These are phyloP conservation scores for Cucumis cinereus DNA, from an alignment of 306 rosid species.

Conservation along the genomic window DNA sequence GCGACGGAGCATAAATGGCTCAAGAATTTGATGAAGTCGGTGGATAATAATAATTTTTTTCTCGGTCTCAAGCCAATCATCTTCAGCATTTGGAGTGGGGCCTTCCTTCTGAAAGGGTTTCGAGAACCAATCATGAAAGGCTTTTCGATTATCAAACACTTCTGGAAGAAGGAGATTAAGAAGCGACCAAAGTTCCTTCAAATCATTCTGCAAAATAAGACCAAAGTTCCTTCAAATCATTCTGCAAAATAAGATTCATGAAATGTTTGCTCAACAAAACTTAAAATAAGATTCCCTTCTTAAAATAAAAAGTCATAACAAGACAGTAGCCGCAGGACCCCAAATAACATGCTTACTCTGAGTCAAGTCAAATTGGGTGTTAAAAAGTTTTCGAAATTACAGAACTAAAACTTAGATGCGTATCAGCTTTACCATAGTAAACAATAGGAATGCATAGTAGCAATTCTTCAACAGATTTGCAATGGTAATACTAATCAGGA, in stretches of 20 bases:
- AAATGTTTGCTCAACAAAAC: slow-evolving; percentile 9
- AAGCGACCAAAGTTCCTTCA: slow-evolving; percentile 98
- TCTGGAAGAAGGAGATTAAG: slow-evolving; percentile 96
- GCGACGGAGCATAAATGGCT: slow-evolving; percentile 98
- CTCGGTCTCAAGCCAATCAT: slow-evolving; percentile 99
- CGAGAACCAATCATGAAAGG: slow-evolving; percentile 98
- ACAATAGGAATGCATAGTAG: not conserved
- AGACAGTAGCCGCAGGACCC: not conserved
- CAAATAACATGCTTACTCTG: not conserved
- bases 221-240: slow-evolving; percentile 98
- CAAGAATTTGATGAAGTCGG: slow-evolving; percentile 98
- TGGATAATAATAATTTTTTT: slow-evolving; percentile 90
- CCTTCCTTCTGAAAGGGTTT: slow-evolving; percentile 92
- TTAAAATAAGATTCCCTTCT: too few relatives aligned
- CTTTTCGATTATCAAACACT: slow-evolving; percentile 93
- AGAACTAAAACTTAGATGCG: not conserved
- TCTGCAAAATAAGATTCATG: slow-evolving; percentile 42
- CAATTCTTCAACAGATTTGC: not conserved
- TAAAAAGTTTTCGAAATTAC: not conserved
- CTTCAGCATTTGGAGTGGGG: slow-evolving; percentile 64
- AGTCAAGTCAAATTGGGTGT: not conserved
- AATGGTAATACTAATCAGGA: not conserved
- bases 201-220: slow-evolving; percentile 71
- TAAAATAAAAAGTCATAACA: not conserved
- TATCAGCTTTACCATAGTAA: not conserved